Percentiles rank a stretch among this genome's conserved stretches.
phyloP scores from a whole-genome alignment of 2,329 filamentous ascomycete genomes.

The Grosmannia serpens region DNA sequence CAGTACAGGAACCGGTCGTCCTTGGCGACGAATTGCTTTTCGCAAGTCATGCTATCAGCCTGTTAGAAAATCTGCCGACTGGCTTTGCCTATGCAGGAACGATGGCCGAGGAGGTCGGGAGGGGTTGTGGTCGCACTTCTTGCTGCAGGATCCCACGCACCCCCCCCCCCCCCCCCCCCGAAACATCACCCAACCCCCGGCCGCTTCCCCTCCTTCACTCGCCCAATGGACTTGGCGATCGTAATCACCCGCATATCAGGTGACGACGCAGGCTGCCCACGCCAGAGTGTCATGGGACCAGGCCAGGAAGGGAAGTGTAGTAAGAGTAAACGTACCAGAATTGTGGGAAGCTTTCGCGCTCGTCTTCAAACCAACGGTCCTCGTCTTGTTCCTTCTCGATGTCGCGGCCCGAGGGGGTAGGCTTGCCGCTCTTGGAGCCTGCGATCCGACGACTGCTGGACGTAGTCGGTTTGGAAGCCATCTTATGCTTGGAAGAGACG shows the following conservation, averaged over 20 bases:
- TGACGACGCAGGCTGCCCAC: slow-evolving; percentile 15
- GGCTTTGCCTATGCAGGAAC: slow-evolving; percentile 15
- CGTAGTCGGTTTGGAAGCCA: slow-evolving; percentile 22
- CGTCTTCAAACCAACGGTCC: slow-evolving; percentile 41
- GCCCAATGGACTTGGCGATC: slow-evolving; percentile 8
- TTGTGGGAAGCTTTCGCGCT: slow-evolving; percentile 52
- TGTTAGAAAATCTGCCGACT: slow-evolving; percentile 11
- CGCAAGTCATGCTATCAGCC: slow-evolving; percentile 48
- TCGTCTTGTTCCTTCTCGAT: slow-evolving; percentile 39
- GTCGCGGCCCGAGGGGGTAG: slow-evolving; percentile 26
- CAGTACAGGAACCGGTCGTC: slow-evolving; percentile 50
- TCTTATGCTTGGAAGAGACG: slow-evolving; percentile 30
- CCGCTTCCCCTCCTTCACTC: slow-evolving; percentile 14
- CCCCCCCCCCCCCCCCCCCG: not conserved
- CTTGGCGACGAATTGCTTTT: slow-evolving; percentile 51
- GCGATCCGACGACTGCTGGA: slow-evolving; percentile 19
- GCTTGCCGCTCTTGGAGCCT: slow-evolving; percentile 34
- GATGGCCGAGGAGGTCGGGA: not conserved
- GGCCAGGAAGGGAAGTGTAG: slow-evolving; percentile 8
- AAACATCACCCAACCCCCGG: not conserved
- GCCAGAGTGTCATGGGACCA: slow-evolving; percentile 6
- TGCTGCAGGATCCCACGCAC: not conserved
- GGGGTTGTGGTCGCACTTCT: not conserved
- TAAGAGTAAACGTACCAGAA: slow-evolving; percentile 43
- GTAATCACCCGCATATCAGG: slow-evolving; percentile 18